Evolutionary conservation across 768 basidiomycete genomes (phyloP).

Genomic region (Coprinopsis cinerea): DNA sequence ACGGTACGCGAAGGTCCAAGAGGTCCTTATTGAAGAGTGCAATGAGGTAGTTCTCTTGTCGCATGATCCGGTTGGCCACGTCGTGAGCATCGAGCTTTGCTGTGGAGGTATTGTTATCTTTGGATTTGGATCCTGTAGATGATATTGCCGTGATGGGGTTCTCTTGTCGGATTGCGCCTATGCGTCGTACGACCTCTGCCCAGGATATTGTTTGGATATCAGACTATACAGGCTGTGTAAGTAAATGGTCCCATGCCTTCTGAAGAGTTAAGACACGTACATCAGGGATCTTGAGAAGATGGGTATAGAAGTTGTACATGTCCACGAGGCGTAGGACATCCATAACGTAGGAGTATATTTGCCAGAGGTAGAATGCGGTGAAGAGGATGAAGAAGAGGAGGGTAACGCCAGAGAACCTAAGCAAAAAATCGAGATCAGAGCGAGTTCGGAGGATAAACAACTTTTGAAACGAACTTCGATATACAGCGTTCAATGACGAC

Average conservation of each 20-base stretch:
- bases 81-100: slow-evolving; percentile 97
- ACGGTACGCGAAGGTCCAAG: slow-evolving; percentile 78
- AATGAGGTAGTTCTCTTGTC: slow-evolving; percentile 98
- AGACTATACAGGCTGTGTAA: slow-evolving; percentile 43
- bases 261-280: slow-evolving; percentile 35
- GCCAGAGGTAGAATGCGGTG: slow-evolving; percentile 84
- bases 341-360: slow-evolving; percentile 73
- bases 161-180: slow-evolving; percentile 83
- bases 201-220: slow-evolving; percentile 98
- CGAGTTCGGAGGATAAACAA: no score
- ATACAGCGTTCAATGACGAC: slow-evolving; percentile 81
- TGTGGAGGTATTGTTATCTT: slow-evolving; percentile 54
- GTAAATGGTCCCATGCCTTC: background rate
- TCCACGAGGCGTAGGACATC: slow-evolving; percentile 77
- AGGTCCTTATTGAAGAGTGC: slow-evolving; percentile 97
- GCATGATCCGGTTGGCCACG: slow-evolving; percentile 94
- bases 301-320: slow-evolving; percentile 95
- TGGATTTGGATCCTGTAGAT: slow-evolving; percentile 43
- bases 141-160: slow-evolving; percentile 90
- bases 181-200: slow-evolving; percentile 89
- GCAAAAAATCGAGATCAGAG: slow-evolving; percentile 2
- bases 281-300: slow-evolving; percentile 91
- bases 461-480: slow-evolving; percentile 40
- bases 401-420: slow-evolving; percentile 79
- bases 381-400: slow-evolving; percentile 82